Percentiles rank a stretch among this genome's conserved stretches.
Conservation (phyloP, 225 moss, liverwort and hornwort species). For the Thuidium tamariscinum region DNA sequence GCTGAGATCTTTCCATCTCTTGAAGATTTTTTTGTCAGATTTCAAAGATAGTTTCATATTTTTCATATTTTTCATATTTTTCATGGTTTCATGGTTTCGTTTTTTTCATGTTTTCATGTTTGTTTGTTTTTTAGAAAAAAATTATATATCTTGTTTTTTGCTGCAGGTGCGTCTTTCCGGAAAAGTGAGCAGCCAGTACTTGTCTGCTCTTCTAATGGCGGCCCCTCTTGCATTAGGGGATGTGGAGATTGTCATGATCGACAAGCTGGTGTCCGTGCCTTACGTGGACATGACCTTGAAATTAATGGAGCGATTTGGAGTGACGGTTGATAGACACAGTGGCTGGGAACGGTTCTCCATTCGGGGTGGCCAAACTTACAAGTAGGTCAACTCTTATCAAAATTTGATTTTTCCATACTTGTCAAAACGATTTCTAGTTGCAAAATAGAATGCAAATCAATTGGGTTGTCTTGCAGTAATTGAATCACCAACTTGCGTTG, state of each 20-base stretch:
- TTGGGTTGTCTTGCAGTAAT: not conserved
- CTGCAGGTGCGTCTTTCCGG: constrained; percentile 87
- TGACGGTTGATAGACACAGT: constrained; percentile 61
- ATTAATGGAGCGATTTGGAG: constrained; percentile 87
- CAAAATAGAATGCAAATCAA: not conserved
- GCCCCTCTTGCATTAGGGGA: constrained; percentile 77
- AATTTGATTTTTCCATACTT: not conserved
- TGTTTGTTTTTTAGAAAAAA: no score
- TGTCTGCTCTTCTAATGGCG: constrained; percentile 85
- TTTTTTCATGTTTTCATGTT: no score
- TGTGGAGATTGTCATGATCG: constrained; percentile 77
- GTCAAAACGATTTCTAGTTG: not conserved
- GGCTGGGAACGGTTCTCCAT: constrained; percentile 95
- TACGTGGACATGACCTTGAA: constrained; percentile 97
- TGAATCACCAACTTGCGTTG: not conserved
- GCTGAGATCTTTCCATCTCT: not conserved
- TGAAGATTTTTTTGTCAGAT: not conserved
- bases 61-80: no score
- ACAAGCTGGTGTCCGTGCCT: constrained; percentile 92
- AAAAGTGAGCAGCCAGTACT: constrained; percentile 89
- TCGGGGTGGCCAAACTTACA: constrained; percentile 84
- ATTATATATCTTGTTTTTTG: no score
- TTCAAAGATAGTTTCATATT: not conserved
- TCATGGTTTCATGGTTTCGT: no score
- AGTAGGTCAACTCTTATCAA: constrained; percentile 11